A percentile compares a stretch with the other conserved stretches of the same genome.
Conservation (phyloP, 1,284 basidiomycete species). For the Tausonia pullulans region DNA sequence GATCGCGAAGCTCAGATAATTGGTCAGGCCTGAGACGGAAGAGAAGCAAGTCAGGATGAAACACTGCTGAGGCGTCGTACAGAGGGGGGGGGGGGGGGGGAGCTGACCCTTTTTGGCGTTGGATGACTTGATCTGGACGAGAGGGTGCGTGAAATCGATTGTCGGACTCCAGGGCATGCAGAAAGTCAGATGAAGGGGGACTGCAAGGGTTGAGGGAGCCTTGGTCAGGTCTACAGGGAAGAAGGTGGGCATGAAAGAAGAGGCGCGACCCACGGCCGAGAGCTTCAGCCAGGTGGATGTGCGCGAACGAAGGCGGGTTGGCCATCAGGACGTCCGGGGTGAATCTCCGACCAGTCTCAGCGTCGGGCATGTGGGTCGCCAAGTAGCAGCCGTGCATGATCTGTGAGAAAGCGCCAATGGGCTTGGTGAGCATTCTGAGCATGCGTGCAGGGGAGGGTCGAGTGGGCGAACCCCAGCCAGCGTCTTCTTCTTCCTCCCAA, state of each 20-base stretch:
- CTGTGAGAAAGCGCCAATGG: slow-evolving; percentile 20
- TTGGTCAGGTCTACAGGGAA: too few species aligned
- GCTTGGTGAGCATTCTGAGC: too few species aligned
- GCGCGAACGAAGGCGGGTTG: slow-evolving; percentile 53
- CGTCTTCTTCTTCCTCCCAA: slow-evolving; percentile 42
- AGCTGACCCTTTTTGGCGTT: slow-evolving; percentile 40
- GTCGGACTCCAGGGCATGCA: slow-evolving; percentile 45
- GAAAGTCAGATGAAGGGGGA: background rate
- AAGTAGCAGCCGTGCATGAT: slow-evolving; percentile 52
- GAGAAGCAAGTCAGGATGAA: too few species aligned
- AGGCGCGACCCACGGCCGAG: slow-evolving; percentile 33
- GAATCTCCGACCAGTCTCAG: slow-evolving; percentile 39
- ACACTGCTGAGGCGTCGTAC: too few species aligned
- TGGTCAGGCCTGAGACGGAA: slow-evolving; percentile 36
- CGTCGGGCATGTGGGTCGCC: slow-evolving; percentile 43
- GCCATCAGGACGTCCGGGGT: slow-evolving; percentile 53
- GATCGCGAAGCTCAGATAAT: slow-evolving; percentile 47
- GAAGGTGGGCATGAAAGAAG: background rate
- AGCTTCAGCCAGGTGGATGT: slow-evolving; percentile 53
- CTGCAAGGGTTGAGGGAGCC: background rate
- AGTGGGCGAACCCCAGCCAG: slow-evolving; percentile 31
- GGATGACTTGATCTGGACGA: slow-evolving; percentile 46
- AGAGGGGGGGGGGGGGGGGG: too few species aligned
- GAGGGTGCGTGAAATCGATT: slow-evolving; percentile 50
- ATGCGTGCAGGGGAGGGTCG: too few species aligned